Evolutionary conservation across 176 grass and related monocot genomes (phyloP), one percentile per base, ranked within the genome.

Genomic region (Oryza glaberrima): DNA sequence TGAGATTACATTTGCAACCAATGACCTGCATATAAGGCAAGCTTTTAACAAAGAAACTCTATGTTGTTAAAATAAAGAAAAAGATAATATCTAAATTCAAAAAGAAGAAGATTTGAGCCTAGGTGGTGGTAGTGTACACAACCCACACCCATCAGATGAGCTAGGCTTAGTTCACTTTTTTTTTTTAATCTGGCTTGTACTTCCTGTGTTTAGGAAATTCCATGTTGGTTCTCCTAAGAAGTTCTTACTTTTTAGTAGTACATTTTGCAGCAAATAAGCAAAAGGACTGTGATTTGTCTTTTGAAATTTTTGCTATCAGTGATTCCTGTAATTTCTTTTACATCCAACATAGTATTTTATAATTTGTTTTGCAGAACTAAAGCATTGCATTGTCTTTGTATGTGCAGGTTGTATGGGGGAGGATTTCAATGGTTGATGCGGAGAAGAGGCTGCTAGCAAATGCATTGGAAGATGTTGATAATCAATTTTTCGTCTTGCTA

Each of bases 361-460:
- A 43, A 17, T 69, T 69, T 83, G 36, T 43, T 46, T 17, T 80
- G 19, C 54, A 63, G 66, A 79, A 71, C 32, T 87, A 30, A 77
- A 83, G 70, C 76, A 71, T 66, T 70, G 30, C 7, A 49, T 22
- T 65, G 1, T 71, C 64, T 23, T 75, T 83, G 51, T 61, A 80
- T 44, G 23, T 84, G 43, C 81, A 99, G 96, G 96, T 99, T 81
- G 91, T 96, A 22, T 99, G 96, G 96, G 96, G 96, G 34, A 94
- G 91, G 84, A 88, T 99, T 88, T 99, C 96, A n/a, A 99, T 99
- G 96, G 72, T 99, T 72, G 94, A 99, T 88, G 96, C 96, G 75
- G 96, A 99, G 90, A 99, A 83, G 88, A 96, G 96, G 69, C 90
- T 99, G 30, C 70, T 99, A 78, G 96, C 88, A 79, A 92, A 99